These are phyloP conservation scores for Inonotus hispidus DNA, from an alignment of 1,284 basidiomycete species.

Conservation along the genomic window DNA sequence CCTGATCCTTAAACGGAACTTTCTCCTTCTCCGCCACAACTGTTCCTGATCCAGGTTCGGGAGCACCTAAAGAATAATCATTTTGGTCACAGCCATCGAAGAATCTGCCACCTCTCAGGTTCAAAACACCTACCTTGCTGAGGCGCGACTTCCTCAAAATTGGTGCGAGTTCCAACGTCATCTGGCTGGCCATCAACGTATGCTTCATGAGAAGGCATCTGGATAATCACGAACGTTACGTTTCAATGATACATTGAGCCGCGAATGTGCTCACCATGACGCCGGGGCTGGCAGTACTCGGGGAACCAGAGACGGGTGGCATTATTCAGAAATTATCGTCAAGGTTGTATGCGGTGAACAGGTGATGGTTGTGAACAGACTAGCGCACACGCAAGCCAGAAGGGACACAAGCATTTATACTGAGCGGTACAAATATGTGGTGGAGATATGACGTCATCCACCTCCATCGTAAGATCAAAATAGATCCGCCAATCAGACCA, in stretches of 20 bases:
- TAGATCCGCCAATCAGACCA: no score
- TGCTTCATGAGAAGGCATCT: conserved; percentile 19
- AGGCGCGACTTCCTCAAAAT: neutral
- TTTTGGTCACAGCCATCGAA: neutral
- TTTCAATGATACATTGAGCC: neutral
- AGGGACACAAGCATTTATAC: no score
- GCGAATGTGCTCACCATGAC: neutral
- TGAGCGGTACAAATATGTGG: neutral
- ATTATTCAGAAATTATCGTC: neutral
- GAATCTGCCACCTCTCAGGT: neutral
- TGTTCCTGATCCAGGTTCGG: conserved; percentile 17
- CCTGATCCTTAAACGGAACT: conserved; percentile 18
- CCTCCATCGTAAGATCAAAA: neutral
- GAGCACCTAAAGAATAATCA: conserved; percentile 3
- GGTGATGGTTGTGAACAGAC: neutral
- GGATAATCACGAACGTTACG: neutral
- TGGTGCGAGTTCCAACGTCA: neutral
- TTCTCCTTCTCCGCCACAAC: conserved; percentile 7
- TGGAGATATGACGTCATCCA: neutral
- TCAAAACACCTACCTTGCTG: conserved; percentile 9
- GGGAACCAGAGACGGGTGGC: conserved; percentile 2
- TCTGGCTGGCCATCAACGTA: conserved; percentile 4
- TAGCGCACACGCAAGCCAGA: no score
- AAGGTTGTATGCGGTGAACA: no score
- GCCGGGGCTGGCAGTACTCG: neutral